phyloP scores from a whole-genome alignment of 768 basidiomycete genomes.

The Floccularia luteovirens region DNA sequence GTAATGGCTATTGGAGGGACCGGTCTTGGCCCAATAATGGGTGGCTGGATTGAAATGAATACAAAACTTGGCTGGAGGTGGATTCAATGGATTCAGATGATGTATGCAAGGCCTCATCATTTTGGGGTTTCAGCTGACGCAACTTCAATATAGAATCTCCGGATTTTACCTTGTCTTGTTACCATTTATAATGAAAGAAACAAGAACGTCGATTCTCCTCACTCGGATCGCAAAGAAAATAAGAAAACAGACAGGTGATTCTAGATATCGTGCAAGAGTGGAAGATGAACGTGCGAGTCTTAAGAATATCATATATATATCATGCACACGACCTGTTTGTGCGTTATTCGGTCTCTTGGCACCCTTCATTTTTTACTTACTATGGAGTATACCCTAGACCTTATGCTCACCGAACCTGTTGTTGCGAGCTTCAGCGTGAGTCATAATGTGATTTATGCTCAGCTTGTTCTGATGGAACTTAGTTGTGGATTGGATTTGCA shows the following conservation, averaged over 20 bases:
- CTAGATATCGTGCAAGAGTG: constrained; percentile 50
- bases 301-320: constrained; percentile 54
- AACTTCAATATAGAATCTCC: constrained; percentile 29
- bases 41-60: constrained; percentile 58
- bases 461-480: constrained; percentile 2
- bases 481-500: constrained; percentile 68
- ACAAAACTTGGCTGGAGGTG: constrained; percentile 57
- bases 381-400: constrained; percentile 25
- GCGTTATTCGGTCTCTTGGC: constrained; percentile 17
- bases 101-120: constrained; percentile 24
- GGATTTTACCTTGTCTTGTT: constrained; percentile 43
- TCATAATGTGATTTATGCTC: constrained; percentile 23
- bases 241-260: constrained; percentile 59
- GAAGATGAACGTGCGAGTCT: constrained; percentile 58
- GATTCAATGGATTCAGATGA: constrained; percentile 73
- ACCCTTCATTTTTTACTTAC: background rate
- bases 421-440: constrained; percentile 68
- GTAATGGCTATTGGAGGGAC: constrained; percentile 49
- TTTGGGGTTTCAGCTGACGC: background rate
- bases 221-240: constrained; percentile 52
- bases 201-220: constrained; percentile 64
- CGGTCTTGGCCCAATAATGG: constrained; percentile 51
- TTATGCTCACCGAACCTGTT: constrained; percentile 66
- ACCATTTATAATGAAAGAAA: constrained; percentile 60
- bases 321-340: constrained; percentile 69